phyloP scores from a whole-genome alignment of 345 rosid species.

The Triadica sebifera region DNA sequence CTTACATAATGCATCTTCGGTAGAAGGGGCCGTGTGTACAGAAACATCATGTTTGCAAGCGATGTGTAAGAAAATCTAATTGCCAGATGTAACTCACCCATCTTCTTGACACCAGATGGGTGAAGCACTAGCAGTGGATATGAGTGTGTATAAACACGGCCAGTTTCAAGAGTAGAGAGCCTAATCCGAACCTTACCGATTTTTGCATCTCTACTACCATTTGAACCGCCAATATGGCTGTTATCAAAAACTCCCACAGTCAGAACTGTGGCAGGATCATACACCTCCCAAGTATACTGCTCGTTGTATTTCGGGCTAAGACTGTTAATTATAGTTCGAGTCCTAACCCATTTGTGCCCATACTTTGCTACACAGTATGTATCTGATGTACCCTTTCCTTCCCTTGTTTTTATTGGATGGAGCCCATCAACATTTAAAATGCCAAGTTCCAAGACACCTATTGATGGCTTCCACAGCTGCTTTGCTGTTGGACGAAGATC shows the following conservation, averaged over 20 bases:
- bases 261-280: constrained; percentile 33
- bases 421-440: constrained; percentile 29
- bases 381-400: constrained; percentile 28
- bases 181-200: constrained; percentile 37
- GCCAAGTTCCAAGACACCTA: constrained; percentile 34
- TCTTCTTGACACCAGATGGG: constrained; percentile 32
- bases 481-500: constrained; percentile 33
- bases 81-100: constrained; percentile 33
- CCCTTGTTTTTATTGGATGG: constrained; percentile 35
- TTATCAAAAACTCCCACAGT: constrained; percentile 29
- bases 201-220: constrained; percentile 18
- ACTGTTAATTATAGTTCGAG: constrained; percentile 33
- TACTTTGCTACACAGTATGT: constrained; percentile 35
- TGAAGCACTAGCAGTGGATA: constrained; percentile 31
- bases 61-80: constrained; percentile 30
- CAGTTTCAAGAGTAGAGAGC: constrained; percentile 34
- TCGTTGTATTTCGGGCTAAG: constrained; percentile 33
- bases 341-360: constrained; percentile 32
- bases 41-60: constrained; percentile 20
- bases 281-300: constrained; percentile 36
- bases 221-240: constrained; percentile 24
- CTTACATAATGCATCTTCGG: constrained; percentile 36
- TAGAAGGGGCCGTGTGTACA: constrained; percentile 27
- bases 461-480: constrained; percentile 34
- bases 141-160: constrained; percentile 30